These are phyloP conservation scores for Plectranthus barbatus DNA, from an alignment of 257 asterid genomes.

Conservation along the genomic window DNA sequence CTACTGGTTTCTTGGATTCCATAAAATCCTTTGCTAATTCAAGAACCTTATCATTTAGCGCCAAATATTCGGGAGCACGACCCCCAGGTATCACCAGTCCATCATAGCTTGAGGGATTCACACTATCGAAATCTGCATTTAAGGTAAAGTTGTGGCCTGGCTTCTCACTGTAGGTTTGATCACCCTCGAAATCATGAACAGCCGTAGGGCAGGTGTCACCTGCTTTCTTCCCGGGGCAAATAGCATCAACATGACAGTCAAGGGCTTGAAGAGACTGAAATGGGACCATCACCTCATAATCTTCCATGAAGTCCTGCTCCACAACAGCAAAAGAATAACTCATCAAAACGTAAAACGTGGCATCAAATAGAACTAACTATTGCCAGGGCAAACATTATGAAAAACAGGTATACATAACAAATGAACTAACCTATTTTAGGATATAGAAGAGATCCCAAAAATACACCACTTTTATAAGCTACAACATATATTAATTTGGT, in stretches of 20 bases:
- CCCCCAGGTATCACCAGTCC: slow-evolving; percentile 97
- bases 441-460: neutral
- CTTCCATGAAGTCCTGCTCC: slow-evolving; percentile 93
- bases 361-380: neutral
- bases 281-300: slow-evolving; percentile 88
- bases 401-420: neutral
- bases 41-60: slow-evolving; percentile 56
- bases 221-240: slow-evolving; percentile 67
- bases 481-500: neutral
- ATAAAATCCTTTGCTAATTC: slow-evolving; percentile 63
- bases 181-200: slow-evolving; percentile 97
- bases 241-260: slow-evolving; percentile 78
- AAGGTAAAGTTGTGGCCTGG: slow-evolving; percentile 86
- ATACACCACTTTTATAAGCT: neutral
- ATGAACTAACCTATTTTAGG: neutral
- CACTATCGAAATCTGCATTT: slow-evolving; percentile 48
- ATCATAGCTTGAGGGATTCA: slow-evolving; percentile 64
- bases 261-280: slow-evolving; percentile 90
- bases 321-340: slow-evolving; percentile 1
- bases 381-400: neutral
- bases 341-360: neutral
- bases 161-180: slow-evolving; percentile 94
- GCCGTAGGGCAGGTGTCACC: slow-evolving; percentile 83
- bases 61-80: slow-evolving; percentile 94
- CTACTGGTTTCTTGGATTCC: slow-evolving; percentile 82